These are phyloP conservation scores for Leccinum rimulosum DNA, from an alignment of 768 basidiomycete species.

Conservation along the genomic window DNA sequence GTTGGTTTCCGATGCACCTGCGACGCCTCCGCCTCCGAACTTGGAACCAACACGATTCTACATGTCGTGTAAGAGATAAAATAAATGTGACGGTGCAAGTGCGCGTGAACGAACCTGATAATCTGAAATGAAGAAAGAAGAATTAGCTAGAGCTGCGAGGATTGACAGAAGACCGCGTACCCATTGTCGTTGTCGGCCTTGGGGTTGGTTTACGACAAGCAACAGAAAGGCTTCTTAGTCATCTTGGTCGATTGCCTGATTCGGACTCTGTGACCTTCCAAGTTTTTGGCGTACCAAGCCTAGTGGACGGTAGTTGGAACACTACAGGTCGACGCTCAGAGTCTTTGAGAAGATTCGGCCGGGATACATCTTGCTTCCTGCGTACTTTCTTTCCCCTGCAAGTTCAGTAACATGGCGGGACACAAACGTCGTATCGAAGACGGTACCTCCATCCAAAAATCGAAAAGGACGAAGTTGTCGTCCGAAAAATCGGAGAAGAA, in stretches of 20 bases:
- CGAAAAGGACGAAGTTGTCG: conserved; percentile 60
- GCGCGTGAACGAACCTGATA: conserved; percentile 53
- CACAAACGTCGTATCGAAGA: conserved; percentile 67
- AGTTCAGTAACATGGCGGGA: conserved; percentile 36
- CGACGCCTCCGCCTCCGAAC: conserved; percentile 95
- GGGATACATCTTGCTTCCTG: neutral
- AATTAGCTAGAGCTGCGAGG: conserved; percentile 3
- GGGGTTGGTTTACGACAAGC: conserved; percentile 7
- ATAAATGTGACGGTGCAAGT: neutral
- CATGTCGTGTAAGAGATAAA: conserved; percentile 3
- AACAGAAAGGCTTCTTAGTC: neutral
- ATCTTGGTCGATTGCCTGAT: conserved; percentile 13
- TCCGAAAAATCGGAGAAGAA: conserved; percentile 26
- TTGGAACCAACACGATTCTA: conserved; percentile 95
- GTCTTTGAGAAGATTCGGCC: neutral
- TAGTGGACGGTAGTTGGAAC: neutral
- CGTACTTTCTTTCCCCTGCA: neutral
- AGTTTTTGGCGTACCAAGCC: neutral
- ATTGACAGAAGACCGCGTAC: conserved; percentile 18
- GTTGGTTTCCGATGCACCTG: conserved; percentile 92
- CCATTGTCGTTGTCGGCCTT: conserved; percentile 25
- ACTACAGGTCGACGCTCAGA: neutral
- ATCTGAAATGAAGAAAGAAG: conserved; percentile 40
- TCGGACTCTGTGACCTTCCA: neutral
- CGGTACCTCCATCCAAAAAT: conserved; percentile 41